phyloP scores from a whole-genome alignment of 495 filamentous ascomycete species.

The Xylaria bambusicola region DNA sequence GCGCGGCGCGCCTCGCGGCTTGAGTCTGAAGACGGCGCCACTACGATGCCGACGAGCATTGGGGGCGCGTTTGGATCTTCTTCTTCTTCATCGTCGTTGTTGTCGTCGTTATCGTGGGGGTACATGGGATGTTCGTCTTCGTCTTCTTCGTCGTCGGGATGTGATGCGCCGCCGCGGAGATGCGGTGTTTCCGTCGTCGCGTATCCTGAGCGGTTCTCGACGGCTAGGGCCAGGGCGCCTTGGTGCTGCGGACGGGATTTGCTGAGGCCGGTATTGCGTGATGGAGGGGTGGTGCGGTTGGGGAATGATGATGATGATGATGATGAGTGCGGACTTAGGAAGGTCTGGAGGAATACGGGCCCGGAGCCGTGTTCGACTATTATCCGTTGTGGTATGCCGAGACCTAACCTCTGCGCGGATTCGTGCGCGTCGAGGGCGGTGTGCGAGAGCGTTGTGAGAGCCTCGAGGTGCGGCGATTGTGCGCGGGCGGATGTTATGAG shows the following conservation, averaged over 20 bases:
- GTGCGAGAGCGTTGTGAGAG: conserved; percentile 40
- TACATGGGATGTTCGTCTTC: not conserved
- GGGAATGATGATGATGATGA: conserved; percentile 4
- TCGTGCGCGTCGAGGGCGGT: conserved; percentile 43
- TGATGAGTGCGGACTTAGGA: conserved; percentile 25
- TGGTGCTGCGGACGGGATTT: conserved; percentile 19
- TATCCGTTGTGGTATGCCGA: conserved; percentile 42
- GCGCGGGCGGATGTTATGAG: conserved; percentile 42
- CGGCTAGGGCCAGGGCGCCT: conserved; percentile 8
- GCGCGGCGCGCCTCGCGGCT: conserved; percentile 36
- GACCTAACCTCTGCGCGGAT: conserved; percentile 36
- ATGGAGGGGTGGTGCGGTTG: no score
- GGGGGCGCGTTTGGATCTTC: conserved; percentile 27
- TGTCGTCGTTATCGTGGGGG: conserved; percentile 3
- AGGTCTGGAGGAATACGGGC: conserved; percentile 40
- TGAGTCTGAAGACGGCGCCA: conserved; percentile 30
- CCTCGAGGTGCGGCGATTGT: conserved; percentile 23
- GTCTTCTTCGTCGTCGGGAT: not conserved
- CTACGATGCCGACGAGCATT: conserved; percentile 37
- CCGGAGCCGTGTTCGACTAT: conserved; percentile 43
- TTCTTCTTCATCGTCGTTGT: conserved; percentile 9
- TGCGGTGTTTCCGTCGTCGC: not conserved
- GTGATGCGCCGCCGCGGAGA: conserved; percentile 8
- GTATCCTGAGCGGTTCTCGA: not conserved
- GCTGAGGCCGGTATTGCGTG: no score